phyloP scores from a whole-genome alignment of 257 asterid species.

The Buddleja alternifolia region DNA sequence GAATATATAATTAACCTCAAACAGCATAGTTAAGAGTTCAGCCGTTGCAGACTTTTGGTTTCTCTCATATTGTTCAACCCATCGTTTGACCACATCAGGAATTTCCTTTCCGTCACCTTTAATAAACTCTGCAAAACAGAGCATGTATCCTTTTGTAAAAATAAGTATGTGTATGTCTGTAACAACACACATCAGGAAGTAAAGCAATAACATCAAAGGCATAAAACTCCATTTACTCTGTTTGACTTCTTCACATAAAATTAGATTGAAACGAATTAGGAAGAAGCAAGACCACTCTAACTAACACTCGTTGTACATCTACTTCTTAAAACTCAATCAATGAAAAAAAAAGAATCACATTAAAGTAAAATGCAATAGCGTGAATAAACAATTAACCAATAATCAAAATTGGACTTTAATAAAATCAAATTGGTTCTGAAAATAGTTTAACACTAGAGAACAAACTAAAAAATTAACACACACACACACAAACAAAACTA shows the following conservation, averaged over 20 bases:
- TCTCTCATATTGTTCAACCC: conserved; percentile 87
- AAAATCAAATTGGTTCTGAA: background rate
- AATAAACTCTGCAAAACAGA: conserved; percentile 61
- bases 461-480: background rate
- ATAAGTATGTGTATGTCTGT: conserved; percentile 5
- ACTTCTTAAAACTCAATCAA: background rate
- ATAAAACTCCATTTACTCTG: conserved; percentile 9
- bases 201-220: conserved; percentile 9
- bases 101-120: conserved; percentile 82
- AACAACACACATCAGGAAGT: conserved; percentile 18
- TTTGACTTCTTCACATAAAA: background rate
- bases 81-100: conserved; percentile 74
- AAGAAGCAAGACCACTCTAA: conserved; percentile 16
- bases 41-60: conserved; percentile 71
- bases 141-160: conserved; percentile 11
- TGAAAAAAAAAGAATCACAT: background rate
- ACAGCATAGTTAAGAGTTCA: conserved; percentile 75
- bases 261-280: conserved; percentile 7
- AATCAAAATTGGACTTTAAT: conserved; percentile 3
- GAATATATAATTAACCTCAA: conserved; percentile 65
- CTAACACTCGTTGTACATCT: background rate
- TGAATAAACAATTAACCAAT: background rate
- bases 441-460: background rate
- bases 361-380: background rate
- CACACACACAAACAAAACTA: background rate